Base-by-base conservation (phyloP, 2,329 filamentous ascomycete species). In the Rutstroemia sp. region DNA sequence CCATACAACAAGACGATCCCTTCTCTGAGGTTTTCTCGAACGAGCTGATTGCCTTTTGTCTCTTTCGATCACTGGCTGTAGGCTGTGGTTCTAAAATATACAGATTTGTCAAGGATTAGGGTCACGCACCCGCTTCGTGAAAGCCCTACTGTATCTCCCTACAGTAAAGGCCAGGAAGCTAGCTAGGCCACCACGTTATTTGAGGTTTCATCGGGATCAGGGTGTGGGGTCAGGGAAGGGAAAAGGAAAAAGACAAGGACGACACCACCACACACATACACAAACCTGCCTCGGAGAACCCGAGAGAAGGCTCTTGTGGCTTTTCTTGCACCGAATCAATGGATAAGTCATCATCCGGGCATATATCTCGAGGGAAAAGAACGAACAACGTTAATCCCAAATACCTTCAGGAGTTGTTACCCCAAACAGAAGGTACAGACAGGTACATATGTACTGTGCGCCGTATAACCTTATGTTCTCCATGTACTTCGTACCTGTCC, bases 71-170 rank as follows among this genome's bases (percentile, higher is more conserved):
- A 23, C 10, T 6, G n/a, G 10, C n/a, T 45, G 4, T 25, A 23
- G 23, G 23, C 23, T 23, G 23, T 23, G 23, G 23, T 23, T 23
- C 23, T 23, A 23, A 23, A 23, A 23, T 23, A 23, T 23, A 23
- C n/a, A 45, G 42, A 25, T n/a, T 23, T 5, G 45, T 50, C 52
- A 42, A 55, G 52, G 52, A 55, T 55, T 37, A 50, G 37, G 45
- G 17, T 42, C 38, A 55, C 49, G 52, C 46, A 55, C 17, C 38
- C 52, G 30, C 16, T 23, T 45, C 19, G 9, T 19, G 10, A 45
- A 21, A 23, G n/a, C 19, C 42, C 42, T 19, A 45, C 19, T 19
- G 17, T 16, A 39, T n/a, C n/a, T 39, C 37, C 14, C 16, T n/a
- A 41, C 39, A 12, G 14, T 8, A 41, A 41, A 7, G 42, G 17